These are phyloP conservation scores for Neurospora sp. DNA, from an alignment of 2,329 filamentous ascomycete genomes.

Conservation along the genomic window DNA sequence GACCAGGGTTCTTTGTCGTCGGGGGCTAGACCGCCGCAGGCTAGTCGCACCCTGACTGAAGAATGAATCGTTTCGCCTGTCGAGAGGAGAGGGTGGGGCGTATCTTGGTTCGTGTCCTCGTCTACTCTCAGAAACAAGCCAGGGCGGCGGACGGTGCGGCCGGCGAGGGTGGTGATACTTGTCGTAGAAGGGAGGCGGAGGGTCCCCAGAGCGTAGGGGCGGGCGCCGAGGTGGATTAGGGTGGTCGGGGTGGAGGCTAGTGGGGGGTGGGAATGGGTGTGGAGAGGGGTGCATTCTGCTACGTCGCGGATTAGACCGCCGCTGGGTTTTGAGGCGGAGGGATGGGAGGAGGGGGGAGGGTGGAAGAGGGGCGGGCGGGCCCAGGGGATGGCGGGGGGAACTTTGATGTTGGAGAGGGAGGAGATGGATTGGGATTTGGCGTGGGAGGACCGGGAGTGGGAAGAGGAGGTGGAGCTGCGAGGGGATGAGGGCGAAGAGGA, in stretches of 20 bases:
- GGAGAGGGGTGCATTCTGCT: constrained; percentile 19
- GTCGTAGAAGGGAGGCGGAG: constrained; percentile 18
- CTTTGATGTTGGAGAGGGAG: neutral
- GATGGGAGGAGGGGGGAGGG: constrained; percentile 6
- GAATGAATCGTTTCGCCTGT: constrained; percentile 29
- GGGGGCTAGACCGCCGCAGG: constrained; percentile 20
- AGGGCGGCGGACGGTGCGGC: constrained; percentile 22
- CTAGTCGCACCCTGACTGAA: constrained; percentile 21
- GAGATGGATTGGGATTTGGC: neutral
- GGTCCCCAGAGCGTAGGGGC: constrained; percentile 23
- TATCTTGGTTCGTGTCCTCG: constrained; percentile 27
- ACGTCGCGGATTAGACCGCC: constrained; percentile 14
- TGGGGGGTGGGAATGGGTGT: constrained; percentile 15
- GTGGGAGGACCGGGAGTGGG: neutral
- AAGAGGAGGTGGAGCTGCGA: constrained; percentile 9
- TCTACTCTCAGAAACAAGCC: constrained; percentile 28
- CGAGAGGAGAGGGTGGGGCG: constrained; percentile 24
- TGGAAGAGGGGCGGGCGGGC: constrained; percentile 20
- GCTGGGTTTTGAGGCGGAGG: neutral
- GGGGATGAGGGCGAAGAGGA: constrained; percentile 9
- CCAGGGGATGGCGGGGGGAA: constrained; percentile 13
- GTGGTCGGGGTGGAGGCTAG: constrained; percentile 8
- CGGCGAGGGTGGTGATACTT: constrained; percentile 18
- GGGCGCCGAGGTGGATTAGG: constrained; percentile 15
- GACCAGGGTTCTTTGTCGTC: constrained; percentile 26